phyloP scores from a whole-genome alignment of 306 rosid species.

The Quercus berberidifolia region DNA sequence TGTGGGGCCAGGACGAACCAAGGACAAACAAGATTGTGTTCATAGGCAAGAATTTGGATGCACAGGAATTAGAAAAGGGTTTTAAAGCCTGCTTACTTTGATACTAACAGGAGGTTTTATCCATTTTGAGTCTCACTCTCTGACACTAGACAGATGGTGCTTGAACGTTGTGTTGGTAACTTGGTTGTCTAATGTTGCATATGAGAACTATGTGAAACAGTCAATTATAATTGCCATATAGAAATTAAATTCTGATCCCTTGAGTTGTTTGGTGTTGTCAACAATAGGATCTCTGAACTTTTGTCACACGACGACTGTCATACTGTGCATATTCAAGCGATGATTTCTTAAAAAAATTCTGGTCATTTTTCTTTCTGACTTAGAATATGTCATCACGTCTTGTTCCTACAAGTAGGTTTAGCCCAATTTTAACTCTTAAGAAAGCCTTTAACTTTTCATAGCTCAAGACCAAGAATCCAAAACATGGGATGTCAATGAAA shows the following conservation, averaged over 20 bases:
- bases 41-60: slow-evolving; percentile 84
- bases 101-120: slow-evolving; percentile 4
- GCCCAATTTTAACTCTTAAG: too few species aligned
- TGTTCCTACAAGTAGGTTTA: too few species aligned
- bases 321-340: too few species aligned
- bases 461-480: too few species aligned
- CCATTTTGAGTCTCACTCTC: not conserved
- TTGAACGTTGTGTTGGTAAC: not conserved
- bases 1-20: slow-evolving; percentile 80
- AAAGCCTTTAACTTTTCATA: too few species aligned
- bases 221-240: not conserved
- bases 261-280: not conserved
- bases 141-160: not conserved
- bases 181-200: not conserved
- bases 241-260: not conserved
- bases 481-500: too few species aligned
- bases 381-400: too few species aligned
- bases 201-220: not conserved
- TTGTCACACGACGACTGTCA: too few species aligned
- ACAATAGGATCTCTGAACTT: not conserved
- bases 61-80: slow-evolving; percentile 72
- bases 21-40: slow-evolving; percentile 88
- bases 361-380: too few species aligned
- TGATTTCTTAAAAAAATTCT: too few species aligned
- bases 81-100: slow-evolving; percentile 73